Percentiles rank a stretch among this genome's conserved stretches.
phyloP scores from a whole-genome alignment of 2,329 filamentous ascomycete genomes.

The Alternaria ventricosa region DNA sequence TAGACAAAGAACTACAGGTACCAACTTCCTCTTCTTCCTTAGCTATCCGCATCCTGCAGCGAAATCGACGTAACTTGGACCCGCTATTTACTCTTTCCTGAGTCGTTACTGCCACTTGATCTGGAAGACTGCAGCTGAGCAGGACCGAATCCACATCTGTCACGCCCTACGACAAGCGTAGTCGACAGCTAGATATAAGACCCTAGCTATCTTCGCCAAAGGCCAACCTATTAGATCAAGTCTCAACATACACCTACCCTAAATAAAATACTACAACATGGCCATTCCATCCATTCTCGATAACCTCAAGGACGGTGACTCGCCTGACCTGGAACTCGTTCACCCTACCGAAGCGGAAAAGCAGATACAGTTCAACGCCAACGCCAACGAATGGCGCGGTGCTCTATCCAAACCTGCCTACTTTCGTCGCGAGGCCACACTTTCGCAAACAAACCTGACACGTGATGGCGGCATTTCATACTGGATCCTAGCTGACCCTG shows the following conservation, averaged over 20 bases:
- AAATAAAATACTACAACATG: conserved; percentile 25
- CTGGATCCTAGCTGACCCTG: conserved; percentile 65
- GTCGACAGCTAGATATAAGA: conserved; percentile 2
- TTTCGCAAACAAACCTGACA: conserved; percentile 60
- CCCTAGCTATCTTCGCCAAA: background rate
- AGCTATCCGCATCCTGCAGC: conserved; percentile 1
- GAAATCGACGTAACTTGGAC: conserved; percentile 1
- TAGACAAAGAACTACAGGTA: conserved; percentile 11
- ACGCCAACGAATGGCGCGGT: conserved; percentile 65
- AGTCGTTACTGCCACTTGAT: conserved; percentile 4
- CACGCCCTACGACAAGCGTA: conserved; percentile 13
- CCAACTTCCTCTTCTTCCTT: conserved; percentile 4
- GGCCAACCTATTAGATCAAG: background rate
- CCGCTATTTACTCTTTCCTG: conserved; percentile 6
- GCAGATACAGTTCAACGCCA: conserved; percentile 59
- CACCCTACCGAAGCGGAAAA: conserved; percentile 63
- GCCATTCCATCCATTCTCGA: conserved; percentile 17
- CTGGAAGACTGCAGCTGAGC: background rate
- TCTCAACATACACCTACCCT: background rate
- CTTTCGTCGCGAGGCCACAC: conserved; percentile 62
- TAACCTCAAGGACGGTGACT: conserved; percentile 56
- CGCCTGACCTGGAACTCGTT: conserved; percentile 60
- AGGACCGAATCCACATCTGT: conserved; percentile 1
- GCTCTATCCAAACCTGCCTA: conserved; percentile 62
- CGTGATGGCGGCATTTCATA: conserved; percentile 62